Evolutionary conservation across 495 filamentous ascomycete genomes (phyloP), one percentile per base, ranked within the genome.

Genomic region (Aspergillus ostianus): DNA sequence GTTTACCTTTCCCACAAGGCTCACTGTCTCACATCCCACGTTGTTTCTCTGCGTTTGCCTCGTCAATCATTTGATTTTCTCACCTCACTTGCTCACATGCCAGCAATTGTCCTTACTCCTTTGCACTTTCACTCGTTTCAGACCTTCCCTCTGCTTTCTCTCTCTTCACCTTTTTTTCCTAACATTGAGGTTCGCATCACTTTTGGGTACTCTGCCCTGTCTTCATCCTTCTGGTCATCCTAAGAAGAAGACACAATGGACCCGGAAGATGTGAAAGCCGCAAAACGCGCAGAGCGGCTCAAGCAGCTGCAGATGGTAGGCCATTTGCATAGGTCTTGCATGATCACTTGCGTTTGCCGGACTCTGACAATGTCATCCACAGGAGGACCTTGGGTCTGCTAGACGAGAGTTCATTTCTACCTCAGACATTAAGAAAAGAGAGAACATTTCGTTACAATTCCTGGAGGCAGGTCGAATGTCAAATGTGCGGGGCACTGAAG

Each of bases 301-400:
- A 61, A 64, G 15, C 52, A 21, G 47, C 59, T 76, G 46, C 72
- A 74, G 47, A 69, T 73, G 72, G 73, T 70, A 58, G 27, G 67
- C 53, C 23, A 1, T 36, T n/a, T 5, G 17, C 1, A 21, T 26
- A 21, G 7, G 6, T 15, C 20, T n/a, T 57, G 7, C 47, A 6
- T 27, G 32, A 18, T 2, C 19, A 54, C 12, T 20, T 19, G 30
- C 4, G 6, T 30, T 19, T 50, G 27, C 17, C 56, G 59, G 51
- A 61, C 54, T 15, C 47, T 36, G 27, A 7, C 30, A 36, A 29
- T 3, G 20, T 18, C 21, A 53, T 10, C 7, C 26, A 59, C 56
- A 78, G 75, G 67, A 55, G 2, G 75, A 77, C 32, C 45, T 78
- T 6, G 76, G 76, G 18, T 70, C 65, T 0, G 67, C 63, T 2